Conservation (phyloP, 2,329 filamentous ascomycete genomes). For the Talaromyces sp. region DNA sequence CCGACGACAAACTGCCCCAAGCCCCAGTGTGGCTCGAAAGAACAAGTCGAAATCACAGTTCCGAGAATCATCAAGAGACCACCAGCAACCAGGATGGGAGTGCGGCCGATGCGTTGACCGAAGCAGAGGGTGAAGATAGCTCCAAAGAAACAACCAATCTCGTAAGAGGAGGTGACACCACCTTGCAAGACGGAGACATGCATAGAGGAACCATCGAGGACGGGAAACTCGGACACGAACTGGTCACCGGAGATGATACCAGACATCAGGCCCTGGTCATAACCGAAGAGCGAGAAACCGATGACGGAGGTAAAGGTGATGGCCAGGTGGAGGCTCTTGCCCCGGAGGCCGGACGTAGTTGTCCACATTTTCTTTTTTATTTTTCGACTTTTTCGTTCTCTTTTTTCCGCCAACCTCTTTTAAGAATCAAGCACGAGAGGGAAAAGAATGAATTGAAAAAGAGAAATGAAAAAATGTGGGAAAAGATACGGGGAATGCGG, state of each 20-base stretch:
- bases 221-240: slow-evolving; percentile 29
- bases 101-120: slow-evolving; percentile 34
- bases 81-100: slow-evolving; percentile 53
- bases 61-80: slow-evolving; percentile 48
- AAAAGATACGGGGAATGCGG: not conserved
- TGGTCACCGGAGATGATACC: slow-evolving; percentile 56
- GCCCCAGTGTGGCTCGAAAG: slow-evolving; percentile 28
- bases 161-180: slow-evolving; percentile 54
- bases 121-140: slow-evolving; percentile 32
- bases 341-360: slow-evolving; percentile 30
- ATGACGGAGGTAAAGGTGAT: slow-evolving; percentile 35
- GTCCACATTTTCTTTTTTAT: slow-evolving; percentile 31
- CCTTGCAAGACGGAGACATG: slow-evolving; percentile 49
- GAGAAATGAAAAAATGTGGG: not conserved
- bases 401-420: not conserved
- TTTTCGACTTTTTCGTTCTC: slow-evolving; percentile 40
- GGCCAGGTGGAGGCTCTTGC: slow-evolving; percentile 26
- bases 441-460: not conserved
- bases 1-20: slow-evolving; percentile 42
- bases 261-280: slow-evolving; percentile 66
- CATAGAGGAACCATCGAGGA: slow-evolving; percentile 35
- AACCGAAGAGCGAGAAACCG: slow-evolving; percentile 64
- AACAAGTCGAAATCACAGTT: slow-evolving; percentile 30
- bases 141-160: slow-evolving; percentile 46
- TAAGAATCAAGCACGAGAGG: not conserved